Evolutionary conservation across 2,329 filamentous ascomycete genomes (phyloP).

Genomic region (Hypoxylon sp.): DNA sequence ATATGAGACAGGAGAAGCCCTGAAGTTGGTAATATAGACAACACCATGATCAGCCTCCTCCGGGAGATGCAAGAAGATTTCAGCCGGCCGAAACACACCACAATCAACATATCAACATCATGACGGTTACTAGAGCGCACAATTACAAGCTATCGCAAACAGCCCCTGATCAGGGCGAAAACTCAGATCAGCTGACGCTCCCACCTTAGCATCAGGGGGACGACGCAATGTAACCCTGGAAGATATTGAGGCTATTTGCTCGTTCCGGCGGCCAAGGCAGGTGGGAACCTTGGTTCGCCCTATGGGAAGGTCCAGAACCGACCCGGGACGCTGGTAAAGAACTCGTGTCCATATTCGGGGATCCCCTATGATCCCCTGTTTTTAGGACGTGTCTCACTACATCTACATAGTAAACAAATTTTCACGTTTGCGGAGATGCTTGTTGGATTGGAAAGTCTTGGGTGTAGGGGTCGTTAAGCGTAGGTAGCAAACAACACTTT

Average conservation of each 20-base stretch:
- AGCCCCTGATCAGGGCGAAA: background rate
- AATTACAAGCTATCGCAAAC: background rate
- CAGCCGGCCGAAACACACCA: background rate
- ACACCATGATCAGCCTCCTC: background rate
- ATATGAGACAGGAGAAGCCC: background rate
- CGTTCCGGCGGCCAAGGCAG: background rate
- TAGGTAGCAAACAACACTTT: background rate
- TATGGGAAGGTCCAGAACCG: constrained; percentile 20
- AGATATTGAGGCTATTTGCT: constrained; percentile 30
- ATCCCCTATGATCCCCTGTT: too few relatives aligned
- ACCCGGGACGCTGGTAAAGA: constrained; percentile 12
- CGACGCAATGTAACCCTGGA: constrained; percentile 7
- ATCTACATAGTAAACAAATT: too few relatives aligned
- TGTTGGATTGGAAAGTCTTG: background rate
- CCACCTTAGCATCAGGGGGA: background rate
- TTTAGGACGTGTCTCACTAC: constrained; percentile 11
- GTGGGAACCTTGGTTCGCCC: constrained; percentile 1
- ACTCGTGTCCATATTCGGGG: constrained; percentile 19
- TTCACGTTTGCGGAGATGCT: background rate
- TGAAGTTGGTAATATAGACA: background rate
- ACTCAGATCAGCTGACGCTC: constrained; percentile 19
- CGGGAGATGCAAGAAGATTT: background rate
- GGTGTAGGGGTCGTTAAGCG: background rate
- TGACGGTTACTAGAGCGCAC: background rate
- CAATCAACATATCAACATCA: background rate